Evolutionary conservation across 2,329 filamentous ascomycete species (phyloP), one percentile per base, ranked within the genome.

Genomic region (Fusarium citri): DNA sequence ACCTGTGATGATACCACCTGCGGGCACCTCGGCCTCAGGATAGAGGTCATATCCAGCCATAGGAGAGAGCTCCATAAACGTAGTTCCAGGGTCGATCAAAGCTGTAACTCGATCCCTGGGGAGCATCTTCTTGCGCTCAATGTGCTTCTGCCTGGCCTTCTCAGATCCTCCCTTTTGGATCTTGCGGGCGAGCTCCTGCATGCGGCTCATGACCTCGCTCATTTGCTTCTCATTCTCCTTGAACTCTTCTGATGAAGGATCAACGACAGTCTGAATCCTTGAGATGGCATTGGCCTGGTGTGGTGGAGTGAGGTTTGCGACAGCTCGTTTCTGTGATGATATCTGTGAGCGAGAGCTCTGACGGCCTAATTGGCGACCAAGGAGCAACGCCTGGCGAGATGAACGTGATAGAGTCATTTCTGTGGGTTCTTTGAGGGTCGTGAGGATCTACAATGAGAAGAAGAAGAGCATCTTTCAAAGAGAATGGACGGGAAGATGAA

Each of bases 61-160:
- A n/a, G 94, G 89, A 20, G 93, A 97, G n/a, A 99, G 85, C 82
- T 99, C 95, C 66, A 99, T 81, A 77, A 99, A 98, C 0, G 92
- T 92, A 3, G 93, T 95, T 7, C 94, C 94, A 0, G 93, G 92
- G 77, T 99, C 95, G 68, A 98, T 87, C 69, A 99, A 83, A 7
- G 94, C 92, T 0, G 94, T 92, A 56, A 99, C 89, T 34, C 95
- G 90, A 80, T 98, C 95, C 70, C 96, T 85, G 4, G 94, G 94
- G 59, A 99, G 86, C 94, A 98, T 97, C 86, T 98, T 98, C 69
- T 93, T 93, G 73, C 94, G 86, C 34, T 91, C 88, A 23, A 97
- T 81, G 78, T 98, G 95, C 83, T 98, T 98, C 69, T 95, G 89
- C 63, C 92, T 86, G 6, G 95, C 93, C 79, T 96, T 96, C 61